Evolutionary conservation across 805 yeast species (phyloP).

Genomic region (Ogataea minuta): DNA sequence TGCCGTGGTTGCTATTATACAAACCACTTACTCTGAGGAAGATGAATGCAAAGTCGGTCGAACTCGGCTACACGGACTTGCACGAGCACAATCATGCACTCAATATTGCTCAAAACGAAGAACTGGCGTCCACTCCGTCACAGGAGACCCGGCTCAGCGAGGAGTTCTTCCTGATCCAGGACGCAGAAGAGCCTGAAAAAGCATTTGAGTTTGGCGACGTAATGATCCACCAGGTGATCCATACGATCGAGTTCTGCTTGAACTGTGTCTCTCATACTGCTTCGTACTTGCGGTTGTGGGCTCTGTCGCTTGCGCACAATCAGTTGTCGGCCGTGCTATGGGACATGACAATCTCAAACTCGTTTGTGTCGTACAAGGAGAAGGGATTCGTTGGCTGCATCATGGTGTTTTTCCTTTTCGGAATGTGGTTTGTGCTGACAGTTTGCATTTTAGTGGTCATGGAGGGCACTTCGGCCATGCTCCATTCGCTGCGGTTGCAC

Average conservation of each 20-base stretch:
- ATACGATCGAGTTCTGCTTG: conserved; percentile 76
- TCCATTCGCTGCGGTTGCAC: conserved; percentile 71
- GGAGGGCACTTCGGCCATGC: conserved; percentile 87
- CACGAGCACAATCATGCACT: conserved; percentile 31
- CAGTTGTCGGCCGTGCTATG: conserved; percentile 72
- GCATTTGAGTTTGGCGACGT: conserved; percentile 59
- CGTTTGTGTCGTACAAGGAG: conserved; percentile 46
- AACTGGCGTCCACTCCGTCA: conserved; percentile 22
- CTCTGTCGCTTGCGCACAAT: conserved; percentile 76
- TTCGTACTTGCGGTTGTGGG: conserved; percentile 76
- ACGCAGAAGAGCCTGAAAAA: conserved; percentile 40
- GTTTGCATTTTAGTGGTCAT: conserved; percentile 67
- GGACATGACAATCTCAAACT: conserved; percentile 69
- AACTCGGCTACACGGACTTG: conserved; percentile 51
- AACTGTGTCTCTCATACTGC: conserved; percentile 82
- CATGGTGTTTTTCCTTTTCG: conserved; percentile 60
- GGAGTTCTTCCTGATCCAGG: conserved; percentile 27
- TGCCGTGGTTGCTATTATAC: conserved; percentile 68
- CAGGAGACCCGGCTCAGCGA: conserved; percentile 28
- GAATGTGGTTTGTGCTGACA: conserved; percentile 73
- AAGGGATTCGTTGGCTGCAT: conserved; percentile 54
- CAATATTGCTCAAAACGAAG: conserved; percentile 28
- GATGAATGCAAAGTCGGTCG: conserved; percentile 49
- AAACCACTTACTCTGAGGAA: conserved; percentile 51
- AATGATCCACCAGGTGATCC: conserved; percentile 76